Percentiles rank a stretch among this genome's conserved stretches.
phyloP scores from a whole-genome alignment of 176 grass and related monocot species.

The Carex kokanica region DNA sequence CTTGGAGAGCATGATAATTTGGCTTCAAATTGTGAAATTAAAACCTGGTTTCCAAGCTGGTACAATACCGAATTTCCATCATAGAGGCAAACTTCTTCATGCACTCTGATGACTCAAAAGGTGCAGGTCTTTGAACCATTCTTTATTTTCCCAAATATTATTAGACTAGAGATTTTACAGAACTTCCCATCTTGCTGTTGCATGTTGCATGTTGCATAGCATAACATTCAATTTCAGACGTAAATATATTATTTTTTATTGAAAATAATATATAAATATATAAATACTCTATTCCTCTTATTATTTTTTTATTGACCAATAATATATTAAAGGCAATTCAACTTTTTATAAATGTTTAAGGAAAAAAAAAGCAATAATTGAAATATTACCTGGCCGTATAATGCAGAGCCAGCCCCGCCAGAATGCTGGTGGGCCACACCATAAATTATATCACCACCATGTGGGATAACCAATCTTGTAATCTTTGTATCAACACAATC shows the following conservation, averaged over 20 bases:
- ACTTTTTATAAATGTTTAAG: background rate
- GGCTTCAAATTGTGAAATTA: background rate
- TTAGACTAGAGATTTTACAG: background rate
- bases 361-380: background rate
- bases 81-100: background rate
- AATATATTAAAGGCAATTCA: background rate
- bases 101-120: background rate
- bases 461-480: slow-evolving; percentile 42
- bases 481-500: slow-evolving; percentile 44
- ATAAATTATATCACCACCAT: slow-evolving; percentile 67
- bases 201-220: background rate
- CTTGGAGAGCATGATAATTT: background rate
- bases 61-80: background rate
- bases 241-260: too few relatives aligned
- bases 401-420: slow-evolving; percentile 45
- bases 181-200: background rate
- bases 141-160: background rate
- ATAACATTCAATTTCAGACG: background rate
- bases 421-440: slow-evolving; percentile 81
- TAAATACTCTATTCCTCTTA: background rate
- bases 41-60: background rate
- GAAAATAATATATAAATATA: too few relatives aligned
- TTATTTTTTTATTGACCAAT: background rate
- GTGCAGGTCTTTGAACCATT: background rate
- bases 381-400: slow-evolving; percentile 54